Base-by-base conservation (phyloP, 2,329 filamentous ascomycete genomes). In the Botrytis medusae region DNA sequence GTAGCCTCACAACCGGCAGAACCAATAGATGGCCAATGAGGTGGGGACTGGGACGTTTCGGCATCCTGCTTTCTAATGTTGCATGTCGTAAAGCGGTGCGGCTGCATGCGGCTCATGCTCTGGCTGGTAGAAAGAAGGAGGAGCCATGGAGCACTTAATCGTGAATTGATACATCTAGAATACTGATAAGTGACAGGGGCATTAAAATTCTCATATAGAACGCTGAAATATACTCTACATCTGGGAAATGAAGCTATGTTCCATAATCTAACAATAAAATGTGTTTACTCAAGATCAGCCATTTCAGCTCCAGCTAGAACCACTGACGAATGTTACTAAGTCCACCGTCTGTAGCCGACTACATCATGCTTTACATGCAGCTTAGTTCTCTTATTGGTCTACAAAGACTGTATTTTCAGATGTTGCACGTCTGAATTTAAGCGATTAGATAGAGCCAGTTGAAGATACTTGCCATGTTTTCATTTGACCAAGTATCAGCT, bases 11-110 rank as follows among this genome's bases (percentile, higher is more conserved):
- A 57, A n/a, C 16, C 4, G 34, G 34, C 18, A 68, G 64, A 68
- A 57, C 20, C 8, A 42, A 3, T 18, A 1, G 12, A 57, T 42
- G 22, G 5, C 48, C 34, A 68, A 57, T 42, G 5, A 14, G 34
- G 34, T 5, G n/a, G n/a, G n/a, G n/a, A n/a, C n/a, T n/a, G n/a
- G n/a, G 3, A 22, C 1, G 1, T 12, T 16, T 0, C 10, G 14
- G n/a, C 25, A 25, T 57, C 9, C 9, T 42, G 4, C 5, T 68
- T 32, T 4, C 34, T 42, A 7, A 42, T 68, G 48, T 68, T 57
- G 64, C 64, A 68, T 18, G 34, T 68, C 34, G 9, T 32, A 42
- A 29, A 51, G 48, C 9, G 48, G 64, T 68, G 34, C 32, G 34
- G 48, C 64, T n/a, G 48, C n/a, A 32, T 1, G 20, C 22, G 4